Evolutionary conservation across 495 filamentous ascomycete genomes (phyloP), one percentile per base, ranked within the genome.

Genomic region (Penicillium salamii): DNA sequence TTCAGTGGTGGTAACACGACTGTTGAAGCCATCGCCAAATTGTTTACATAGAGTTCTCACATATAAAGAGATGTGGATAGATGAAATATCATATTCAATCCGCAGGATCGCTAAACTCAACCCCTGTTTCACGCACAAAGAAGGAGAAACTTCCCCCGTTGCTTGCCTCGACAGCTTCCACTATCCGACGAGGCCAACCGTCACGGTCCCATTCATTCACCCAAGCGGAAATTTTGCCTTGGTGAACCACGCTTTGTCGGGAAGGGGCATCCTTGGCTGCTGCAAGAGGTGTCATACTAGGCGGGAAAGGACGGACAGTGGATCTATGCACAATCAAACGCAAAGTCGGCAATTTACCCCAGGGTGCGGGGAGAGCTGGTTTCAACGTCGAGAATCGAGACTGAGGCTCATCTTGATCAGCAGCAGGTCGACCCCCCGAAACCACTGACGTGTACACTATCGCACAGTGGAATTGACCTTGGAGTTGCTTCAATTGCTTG

Each of bases 1-100:
- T 78, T 98, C 49, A 90, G 84, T 57, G 93, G 93, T 8, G 93
- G 93, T 2, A 98, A 98, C 78, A 90, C 90, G 12, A 89, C 82
- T 31, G 68, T 96, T 13, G 91, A 95, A 53, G 83, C 80, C 14
- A 73, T 98, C 58, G 57, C 47, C 28, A 72, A 72, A 56, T 42
- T 74, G 24, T 70, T 66, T 48, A 46, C 59, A 14, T 72, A 32
- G 40, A 61, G n/a, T n/a, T 29, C 14, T 12, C 48, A 32, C 52
- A 34, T 28, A 50, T 33, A 42, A 39, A 20, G 15, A 0, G 24
- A 2, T 14, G 35, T 32, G 9, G 5, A 48, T 48, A 32, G 20
- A 35, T 31, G 14, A 6, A 26, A 26, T 8, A 14, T 42, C 21
- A n/a, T 13, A 12, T 39, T 54, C 28, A 53, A 36, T 36, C 17